phyloP scores from a whole-genome alignment of 2,329 filamentous ascomycete species.

The Fusarium pseudonygamai region DNA sequence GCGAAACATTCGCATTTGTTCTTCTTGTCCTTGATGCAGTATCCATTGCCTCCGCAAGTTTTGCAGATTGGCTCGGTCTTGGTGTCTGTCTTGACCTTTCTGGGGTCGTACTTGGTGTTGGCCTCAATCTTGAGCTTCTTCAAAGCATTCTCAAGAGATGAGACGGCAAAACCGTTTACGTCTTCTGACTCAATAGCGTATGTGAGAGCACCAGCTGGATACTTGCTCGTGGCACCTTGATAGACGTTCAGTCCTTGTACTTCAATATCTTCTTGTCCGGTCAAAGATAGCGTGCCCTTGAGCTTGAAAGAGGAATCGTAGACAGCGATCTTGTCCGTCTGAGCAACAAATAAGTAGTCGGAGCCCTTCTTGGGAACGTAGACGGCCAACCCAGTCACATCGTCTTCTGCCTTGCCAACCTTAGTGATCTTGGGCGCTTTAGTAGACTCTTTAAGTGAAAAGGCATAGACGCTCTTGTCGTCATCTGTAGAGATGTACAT shows the following conservation, averaged over 20 bases:
- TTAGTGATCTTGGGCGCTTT: slow-evolving; percentile 47
- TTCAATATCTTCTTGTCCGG: slow-evolving; percentile 54
- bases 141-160: slow-evolving; percentile 50
- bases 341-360: slow-evolving; percentile 55
- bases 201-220: slow-evolving; percentile 51
- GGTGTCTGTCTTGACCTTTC: slow-evolving; percentile 34
- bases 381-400: slow-evolving; percentile 53
- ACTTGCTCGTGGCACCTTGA: slow-evolving; percentile 48
- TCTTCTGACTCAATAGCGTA: slow-evolving; percentile 54
- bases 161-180: slow-evolving; percentile 51
- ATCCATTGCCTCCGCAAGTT: slow-evolving; percentile 52
- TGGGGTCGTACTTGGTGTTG: slow-evolving; percentile 53
- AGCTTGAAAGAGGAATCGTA: slow-evolving; percentile 50
- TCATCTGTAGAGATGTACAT: slow-evolving; percentile 55
- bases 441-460: slow-evolving; percentile 53
- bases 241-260: slow-evolving; percentile 54
- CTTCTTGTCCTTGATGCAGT: slow-evolving; percentile 42
- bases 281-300: slow-evolving; percentile 50
- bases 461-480: slow-evolving; percentile 49
- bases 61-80: slow-evolving; percentile 45
- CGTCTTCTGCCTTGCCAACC: slow-evolving; percentile 49
- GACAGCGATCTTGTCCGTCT: slow-evolving; percentile 50
- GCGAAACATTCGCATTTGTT: slow-evolving; percentile 54
- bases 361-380: slow-evolving; percentile 52
- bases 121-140: slow-evolving; percentile 44